These are phyloP conservation scores for Trichoderma breve DNA, from an alignment of 2,329 filamentous ascomycete genomes.

Conservation along the genomic window DNA sequence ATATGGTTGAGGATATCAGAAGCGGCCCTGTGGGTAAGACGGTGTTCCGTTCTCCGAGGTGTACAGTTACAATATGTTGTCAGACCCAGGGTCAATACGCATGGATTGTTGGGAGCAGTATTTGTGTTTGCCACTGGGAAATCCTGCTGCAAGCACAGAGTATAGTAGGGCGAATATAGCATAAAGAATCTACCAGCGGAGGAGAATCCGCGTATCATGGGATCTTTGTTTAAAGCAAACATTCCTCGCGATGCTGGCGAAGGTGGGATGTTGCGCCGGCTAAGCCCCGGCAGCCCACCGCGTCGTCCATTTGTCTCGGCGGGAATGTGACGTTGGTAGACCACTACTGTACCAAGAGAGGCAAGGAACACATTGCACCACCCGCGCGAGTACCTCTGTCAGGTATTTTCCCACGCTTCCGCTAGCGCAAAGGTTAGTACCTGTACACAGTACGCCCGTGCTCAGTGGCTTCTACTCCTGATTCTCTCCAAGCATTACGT, in stretches of 20 bases:
- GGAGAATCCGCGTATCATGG: background rate
- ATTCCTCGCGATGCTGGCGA: background rate
- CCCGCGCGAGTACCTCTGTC: background rate
- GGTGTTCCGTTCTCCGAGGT: background rate
- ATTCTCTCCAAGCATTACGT: constrained; percentile 8
- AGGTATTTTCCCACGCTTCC: constrained; percentile 9
- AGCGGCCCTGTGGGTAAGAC: constrained; percentile 9
- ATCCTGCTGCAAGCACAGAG: background rate
- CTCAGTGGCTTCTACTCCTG: constrained; percentile 18
- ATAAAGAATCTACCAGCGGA: background rate
- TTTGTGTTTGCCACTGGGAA: background rate
- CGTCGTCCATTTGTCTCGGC: background rate
- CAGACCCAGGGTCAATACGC: background rate
- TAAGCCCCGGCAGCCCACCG: constrained; percentile 6
- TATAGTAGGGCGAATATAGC: background rate
- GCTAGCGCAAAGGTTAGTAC: constrained; percentile 15
- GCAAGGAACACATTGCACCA: constrained; percentile 21
- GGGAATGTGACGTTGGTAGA: constrained; percentile 16
- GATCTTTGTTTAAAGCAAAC: background rate
- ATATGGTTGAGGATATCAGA: constrained; percentile 1
- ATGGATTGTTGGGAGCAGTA: background rate
- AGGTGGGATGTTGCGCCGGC: constrained; percentile 16
- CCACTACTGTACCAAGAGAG: background rate
- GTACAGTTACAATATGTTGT: background rate
- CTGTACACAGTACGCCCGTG: constrained; percentile 8